Base-by-base conservation (phyloP, 1,284 basidiomycete species). In the Leccinum subspadiceum region DNA sequence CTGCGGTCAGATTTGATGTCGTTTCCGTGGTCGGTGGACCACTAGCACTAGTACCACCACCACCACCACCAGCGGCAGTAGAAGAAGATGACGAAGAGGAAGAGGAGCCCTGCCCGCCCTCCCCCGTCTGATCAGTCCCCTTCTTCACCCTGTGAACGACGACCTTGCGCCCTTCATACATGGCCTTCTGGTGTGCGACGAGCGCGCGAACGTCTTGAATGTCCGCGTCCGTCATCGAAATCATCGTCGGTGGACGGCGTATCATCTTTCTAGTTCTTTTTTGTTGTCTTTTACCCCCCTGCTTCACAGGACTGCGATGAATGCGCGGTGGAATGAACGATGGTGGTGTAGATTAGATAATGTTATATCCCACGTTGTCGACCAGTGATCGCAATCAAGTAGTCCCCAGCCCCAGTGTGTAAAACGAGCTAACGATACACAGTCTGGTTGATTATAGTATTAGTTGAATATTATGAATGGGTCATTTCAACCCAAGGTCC, bases 141-240 rank as follows among this genome's bases (percentile, higher is more conserved):
- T 7, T 15, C 22, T 24, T 24, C 12, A 49, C 8, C 22, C 46
- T 44, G n/a, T 44, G 39, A 44, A 24, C 46, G 46, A 49, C 22
- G 12, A 15, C 20, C 63, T 82, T 76, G 22, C 79, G 76, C 33
- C 70, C 68, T 61, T 71, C 70, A 9, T 73, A 74, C 2, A 82
- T 80, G 9, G 76, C 70, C 67, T 82, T 85, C 67, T 84, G 83
- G 66, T 81, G 78, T 12, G 77, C 76, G 26, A 90, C 75, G 62
- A 85, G 73, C 52, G 85, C 83, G 41, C 88, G 82, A 49, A 91
- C 77, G 63, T 90, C 87, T 75, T 90, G 86, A 33, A 92, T 85
- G 70, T 92, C 90, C 29, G 78, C 73, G 67, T 91, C 89, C 64
- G 77, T 83, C 82, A 92, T 85, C 24, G 81, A 79, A 64, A 92